Percentiles rank a stretch among this genome's conserved stretches.
Evolutionary conservation across 768 basidiomycete species (phyloP).

Genomic region (Boletus coccyginus): DNA sequence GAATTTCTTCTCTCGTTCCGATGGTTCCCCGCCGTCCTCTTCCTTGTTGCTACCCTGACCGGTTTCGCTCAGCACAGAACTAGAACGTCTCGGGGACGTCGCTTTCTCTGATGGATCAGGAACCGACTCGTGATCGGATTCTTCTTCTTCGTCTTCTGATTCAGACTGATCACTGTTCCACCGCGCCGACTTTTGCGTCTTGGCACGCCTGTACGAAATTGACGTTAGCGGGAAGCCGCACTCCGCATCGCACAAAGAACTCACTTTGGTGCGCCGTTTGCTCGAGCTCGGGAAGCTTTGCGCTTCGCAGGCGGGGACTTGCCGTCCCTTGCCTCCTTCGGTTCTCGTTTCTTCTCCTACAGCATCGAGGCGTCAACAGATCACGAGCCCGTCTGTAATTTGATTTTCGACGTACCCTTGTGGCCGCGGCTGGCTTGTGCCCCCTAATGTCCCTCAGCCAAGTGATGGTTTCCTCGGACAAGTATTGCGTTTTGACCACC

Average conservation of each 20-base stretch:
- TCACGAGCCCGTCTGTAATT: not conserved
- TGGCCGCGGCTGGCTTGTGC: constrained; percentile 32
- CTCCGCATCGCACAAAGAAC: not conserved
- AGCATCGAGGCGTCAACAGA: constrained; percentile 4
- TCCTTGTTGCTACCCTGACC: constrained; percentile 28
- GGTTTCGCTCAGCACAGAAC: constrained; percentile 41
- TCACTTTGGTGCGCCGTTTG: constrained; percentile 28
- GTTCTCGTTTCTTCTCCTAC: constrained; percentile 38
- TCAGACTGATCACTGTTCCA: constrained; percentile 35
- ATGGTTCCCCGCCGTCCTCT: constrained; percentile 26
- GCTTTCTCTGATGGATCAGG: constrained; percentile 38
- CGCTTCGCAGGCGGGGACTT: constrained; percentile 52
- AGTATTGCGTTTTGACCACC: constrained; percentile 67
- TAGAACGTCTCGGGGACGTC: constrained; percentile 21
- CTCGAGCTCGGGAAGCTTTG: constrained; percentile 40
- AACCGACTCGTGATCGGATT: constrained; percentile 30
- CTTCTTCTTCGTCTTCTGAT: constrained; percentile 28
- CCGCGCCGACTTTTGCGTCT: constrained; percentile 26
- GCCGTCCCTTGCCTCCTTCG: constrained; percentile 46
- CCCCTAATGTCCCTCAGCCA: constrained; percentile 54
- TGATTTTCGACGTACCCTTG: constrained; percentile 26
- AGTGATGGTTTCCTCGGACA: constrained; percentile 54
- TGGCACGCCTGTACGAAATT: constrained; percentile 22
- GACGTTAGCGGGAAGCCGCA: constrained; percentile 7
- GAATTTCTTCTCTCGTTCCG: constrained; percentile 34